Conservation (phyloP, 352 stramenopile genomes). For the Globisporangium splendens region DNA sequence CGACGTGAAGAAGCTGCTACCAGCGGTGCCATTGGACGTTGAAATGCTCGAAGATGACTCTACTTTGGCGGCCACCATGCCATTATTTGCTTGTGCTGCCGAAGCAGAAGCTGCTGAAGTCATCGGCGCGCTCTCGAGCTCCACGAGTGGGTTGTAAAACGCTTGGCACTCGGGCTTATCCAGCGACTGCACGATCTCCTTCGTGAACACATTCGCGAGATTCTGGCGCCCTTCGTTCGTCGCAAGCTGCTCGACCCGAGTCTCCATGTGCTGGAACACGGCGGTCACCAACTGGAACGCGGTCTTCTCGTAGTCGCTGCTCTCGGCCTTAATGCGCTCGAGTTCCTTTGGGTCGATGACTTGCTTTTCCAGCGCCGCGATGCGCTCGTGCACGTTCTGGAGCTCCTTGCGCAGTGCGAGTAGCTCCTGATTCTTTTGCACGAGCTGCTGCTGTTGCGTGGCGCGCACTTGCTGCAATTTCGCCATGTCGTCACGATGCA, state of each 20-base stretch:
- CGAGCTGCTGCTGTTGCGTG: slow-evolving; percentile 23
- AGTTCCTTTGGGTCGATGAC: slow-evolving; percentile 53
- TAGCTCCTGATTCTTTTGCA: slow-evolving; percentile 55
- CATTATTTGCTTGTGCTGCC: slow-evolving; percentile 2
- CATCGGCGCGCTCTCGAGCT: slow-evolving; percentile 24
- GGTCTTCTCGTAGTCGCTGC: slow-evolving; percentile 67
- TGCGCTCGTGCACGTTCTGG: slow-evolving; percentile 23
- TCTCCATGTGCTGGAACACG: slow-evolving; percentile 48
- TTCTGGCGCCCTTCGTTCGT: slow-evolving; percentile 65
- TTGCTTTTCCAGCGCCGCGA: slow-evolving; percentile 39
- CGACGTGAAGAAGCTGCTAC: slow-evolving; percentile 17
- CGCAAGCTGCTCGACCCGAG: slow-evolving; percentile 53
- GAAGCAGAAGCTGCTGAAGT: slow-evolving; percentile 2
- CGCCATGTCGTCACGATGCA: slow-evolving; percentile 38
- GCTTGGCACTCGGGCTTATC: slow-evolving; percentile 59
- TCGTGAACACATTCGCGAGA: slow-evolving; percentile 53
- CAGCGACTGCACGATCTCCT: slow-evolving; percentile 56
- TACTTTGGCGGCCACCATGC: no score
- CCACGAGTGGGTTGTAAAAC: slow-evolving; percentile 65
- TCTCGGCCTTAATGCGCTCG: slow-evolving; percentile 50
- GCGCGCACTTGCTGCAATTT: slow-evolving; percentile 33
- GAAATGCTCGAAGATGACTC: background rate
- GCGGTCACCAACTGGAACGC: slow-evolving; percentile 51
- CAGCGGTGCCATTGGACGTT: background rate
- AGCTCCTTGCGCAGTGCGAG: slow-evolving; percentile 46